These are phyloP conservation scores for Candida montana DNA, from an alignment of 805 yeast species.

Conservation along the genomic window DNA sequence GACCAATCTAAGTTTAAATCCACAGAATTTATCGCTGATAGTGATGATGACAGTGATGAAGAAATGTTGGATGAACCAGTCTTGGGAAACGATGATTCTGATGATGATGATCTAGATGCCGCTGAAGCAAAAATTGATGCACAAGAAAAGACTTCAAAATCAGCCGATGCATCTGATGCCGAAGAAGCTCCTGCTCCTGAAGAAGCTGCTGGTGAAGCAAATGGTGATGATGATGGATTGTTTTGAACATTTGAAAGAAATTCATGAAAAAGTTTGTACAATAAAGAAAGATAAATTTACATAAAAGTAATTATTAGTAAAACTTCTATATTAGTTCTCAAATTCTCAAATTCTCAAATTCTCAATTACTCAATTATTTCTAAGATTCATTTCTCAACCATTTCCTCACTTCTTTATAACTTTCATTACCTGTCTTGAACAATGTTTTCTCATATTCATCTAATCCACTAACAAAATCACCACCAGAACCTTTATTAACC, in stretches of 20 bases:
- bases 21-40: slow-evolving; percentile 36
- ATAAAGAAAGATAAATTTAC: neutral
- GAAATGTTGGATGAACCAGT: slow-evolving; percentile 13
- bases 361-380: no score
- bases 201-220: slow-evolving; percentile 8
- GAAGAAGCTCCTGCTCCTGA: slow-evolving; percentile 4
- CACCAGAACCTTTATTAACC: slow-evolving; percentile 24
- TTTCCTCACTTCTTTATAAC: slow-evolving; percentile 37
- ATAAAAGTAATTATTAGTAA: neutral
- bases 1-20: slow-evolving; percentile 27
- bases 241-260: slow-evolving; percentile 9
- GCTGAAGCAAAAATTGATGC: slow-evolving; percentile 20
- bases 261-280: neutral
- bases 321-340: no score
- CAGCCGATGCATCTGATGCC: slow-evolving; percentile 6
- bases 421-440: slow-evolving; percentile 48
- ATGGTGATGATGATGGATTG: slow-evolving; percentile 19
- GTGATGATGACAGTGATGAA: slow-evolving; percentile 44
- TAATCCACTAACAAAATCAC: slow-evolving; percentile 26
- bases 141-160: slow-evolving; percentile 10
- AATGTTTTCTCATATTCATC: slow-evolving; percentile 72
- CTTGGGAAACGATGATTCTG: slow-evolving; percentile 15
- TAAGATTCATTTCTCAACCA: slow-evolving; percentile 33
- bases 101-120: slow-evolving; percentile 16
- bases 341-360: no score